Conservation (phyloP, 805 yeast species). For the Candida wancherniae region DNA sequence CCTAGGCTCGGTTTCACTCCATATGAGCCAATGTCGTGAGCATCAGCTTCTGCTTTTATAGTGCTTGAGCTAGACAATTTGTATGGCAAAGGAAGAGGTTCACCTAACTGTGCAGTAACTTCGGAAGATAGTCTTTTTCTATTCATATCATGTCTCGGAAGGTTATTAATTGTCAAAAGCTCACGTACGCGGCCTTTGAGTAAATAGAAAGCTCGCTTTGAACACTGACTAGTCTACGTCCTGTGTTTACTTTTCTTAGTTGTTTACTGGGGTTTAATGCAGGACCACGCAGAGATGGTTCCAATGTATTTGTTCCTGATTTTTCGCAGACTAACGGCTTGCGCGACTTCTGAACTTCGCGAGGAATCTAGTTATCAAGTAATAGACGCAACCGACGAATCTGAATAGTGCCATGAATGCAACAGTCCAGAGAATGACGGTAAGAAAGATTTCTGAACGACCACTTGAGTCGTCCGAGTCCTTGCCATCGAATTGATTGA, state of each 20-base stretch:
- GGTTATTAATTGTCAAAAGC: too few species aligned
- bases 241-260: not conserved
- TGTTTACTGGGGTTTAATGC: conserved; percentile 1
- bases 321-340: not conserved
- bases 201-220: too few species aligned
- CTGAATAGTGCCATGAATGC: conserved; percentile 58
- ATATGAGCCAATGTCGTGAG: too few species aligned
- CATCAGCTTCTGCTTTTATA: too few species aligned
- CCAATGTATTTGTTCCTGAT: too few species aligned
- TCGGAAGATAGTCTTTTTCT: conserved; percentile 14
- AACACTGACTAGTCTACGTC: not conserved
- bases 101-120: conserved; percentile 24
- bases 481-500: conserved; percentile 32
- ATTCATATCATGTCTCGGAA: conserved; percentile 14
- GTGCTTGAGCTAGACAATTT: too few species aligned
- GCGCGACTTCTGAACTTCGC: conserved; percentile 20
- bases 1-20: too few species aligned
- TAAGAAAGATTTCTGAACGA: conserved; percentile 40
- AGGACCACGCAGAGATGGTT: not conserved
- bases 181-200: too few species aligned
- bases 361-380: conserved; percentile 37
- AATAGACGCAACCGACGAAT: conserved; percentile 48
- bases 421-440: conserved; percentile 57
- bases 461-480: conserved; percentile 26
- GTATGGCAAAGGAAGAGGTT: conserved; percentile 35